Evolutionary conservation across 768 basidiomycete genomes (phyloP), one percentile per base, ranked within the genome.

Genomic region (Peribolospora kevripleyi): DNA sequence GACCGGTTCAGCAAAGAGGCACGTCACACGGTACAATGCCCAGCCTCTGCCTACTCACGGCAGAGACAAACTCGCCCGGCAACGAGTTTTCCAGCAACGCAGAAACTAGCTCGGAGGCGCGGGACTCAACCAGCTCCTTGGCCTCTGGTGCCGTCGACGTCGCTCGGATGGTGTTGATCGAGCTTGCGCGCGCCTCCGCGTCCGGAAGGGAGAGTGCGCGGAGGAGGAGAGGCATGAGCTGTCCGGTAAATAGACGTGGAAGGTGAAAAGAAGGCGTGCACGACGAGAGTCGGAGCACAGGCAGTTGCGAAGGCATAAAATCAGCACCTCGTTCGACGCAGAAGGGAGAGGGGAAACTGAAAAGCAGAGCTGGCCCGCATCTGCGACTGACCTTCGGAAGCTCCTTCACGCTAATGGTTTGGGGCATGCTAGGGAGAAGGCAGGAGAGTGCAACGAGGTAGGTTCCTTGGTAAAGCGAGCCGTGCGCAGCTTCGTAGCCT

Each of bases 141-240:
- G 65, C 54, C 1, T 76, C 75, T 46, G 77, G 25, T 75, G 6
- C 83, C 77, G 5, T 84, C 77, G 1, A 78, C 73, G 7, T 77
- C 73, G 43, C 25, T 25, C 25, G 25, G 25, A 97, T 72, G 7
- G 80, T 81, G 53, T 82, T 77, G 55, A 95, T 82, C 51, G 88
- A 80, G 67, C 81, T 79, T 11, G 75, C 73, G 36, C 85, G 79
- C 57, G 90, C 77, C 38, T 76, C 73, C 7, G 75, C 67, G 64
- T 86, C 80, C 3, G 79, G 76, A 4, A 93, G 69, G 46, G 83
- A 78, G 13, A 97, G 75, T 3, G 85, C 82, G 11, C 82, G 82
- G 47, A 98, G 69, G 4, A 98, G 72, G 10, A 95, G 73, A 0
- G 93, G 88, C 60, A 95, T 75, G 9, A 97, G 75, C 90, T 97